Base-by-base conservation (phyloP, 345 rosid species). In the Chamaenerion angustifolium region DNA sequence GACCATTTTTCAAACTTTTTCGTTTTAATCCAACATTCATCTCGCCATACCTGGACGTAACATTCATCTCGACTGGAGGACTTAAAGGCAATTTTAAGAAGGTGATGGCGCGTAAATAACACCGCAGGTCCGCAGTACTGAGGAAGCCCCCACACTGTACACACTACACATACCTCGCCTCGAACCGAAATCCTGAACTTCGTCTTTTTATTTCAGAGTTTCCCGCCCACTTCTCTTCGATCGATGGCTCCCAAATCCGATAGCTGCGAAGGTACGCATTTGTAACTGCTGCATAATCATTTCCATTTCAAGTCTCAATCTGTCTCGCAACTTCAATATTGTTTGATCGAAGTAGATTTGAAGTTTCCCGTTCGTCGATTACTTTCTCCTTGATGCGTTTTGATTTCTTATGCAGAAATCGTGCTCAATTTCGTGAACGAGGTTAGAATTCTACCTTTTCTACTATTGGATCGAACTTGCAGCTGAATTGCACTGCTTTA, bases 401-500 rank as follows among this genome's bases (percentile, higher is more conserved):
- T 35, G 64, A 56, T 55, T 62, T 42, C 12, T 14, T 56, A 51
- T 65, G 74, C 83, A 88, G 97, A 75, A 43, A 85, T 85, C 71
- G 97, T 89, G 55, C 95, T 85, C 71, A 85, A 75, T 73, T 89
- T 73, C 65, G 90, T 85, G 40, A 85, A 89, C 15, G 97, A 85
- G 95, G 97, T 82, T 12, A 65, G 40, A 16, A 48, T 35, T 16
- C 21, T 31, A 19, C 16, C 48, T 40, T 14, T n/a, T n/a, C 47
- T 41, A 12, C 31, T 42, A 16, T 6, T 12, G 60, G 57, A 1
- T 31, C 12, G 16, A n/a, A 46, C 45, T 25, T 15, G 40, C 15
- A 51, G 42, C 44, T 35, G 11, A 11, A 25, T 56, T 16, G 25
- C 18, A 12, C 3, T 55, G 12, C 4, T 40, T 31, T 31, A 31